Conservation (phyloP, 1,284 basidiomycete genomes). For the Tylopilus microsporus region DNA sequence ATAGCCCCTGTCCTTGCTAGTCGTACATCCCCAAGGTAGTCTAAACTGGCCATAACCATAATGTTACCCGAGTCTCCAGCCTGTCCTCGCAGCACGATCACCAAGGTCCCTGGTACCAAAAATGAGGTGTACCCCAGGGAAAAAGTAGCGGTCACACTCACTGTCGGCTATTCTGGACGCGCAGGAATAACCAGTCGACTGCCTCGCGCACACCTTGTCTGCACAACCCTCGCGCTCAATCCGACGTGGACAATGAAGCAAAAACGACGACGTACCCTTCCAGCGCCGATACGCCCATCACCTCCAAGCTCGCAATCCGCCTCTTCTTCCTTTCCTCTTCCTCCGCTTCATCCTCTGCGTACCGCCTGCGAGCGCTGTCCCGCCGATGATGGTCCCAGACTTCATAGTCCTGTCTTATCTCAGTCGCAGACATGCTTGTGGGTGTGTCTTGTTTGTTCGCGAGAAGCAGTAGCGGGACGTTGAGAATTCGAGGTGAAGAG, state of each 20-base stretch:
- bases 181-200: constrained; percentile 89
- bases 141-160: constrained; percentile 18
- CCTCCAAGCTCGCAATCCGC: constrained; percentile 80
- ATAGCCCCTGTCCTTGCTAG: background rate
- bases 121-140: background rate
- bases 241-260: background rate
- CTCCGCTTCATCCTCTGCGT: constrained; percentile 43
- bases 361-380: constrained; percentile 54
- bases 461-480: constrained; percentile 80
- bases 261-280: constrained; percentile 64
- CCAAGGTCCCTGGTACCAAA: constrained; percentile 20
- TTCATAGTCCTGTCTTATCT: constrained; percentile 86
- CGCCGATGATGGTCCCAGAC: constrained; percentile 77
- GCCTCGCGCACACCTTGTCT: constrained; percentile 87
- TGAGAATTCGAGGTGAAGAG: constrained; percentile 79
- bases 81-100: constrained; percentile 9
- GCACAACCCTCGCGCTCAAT: background rate
- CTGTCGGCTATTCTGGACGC: constrained; percentile 82
- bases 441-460: constrained; percentile 92
- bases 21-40: background rate
- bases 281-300: constrained; percentile 84
- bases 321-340: constrained; percentile 52
- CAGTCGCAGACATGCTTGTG: constrained; percentile 74
- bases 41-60: background rate
- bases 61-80: constrained; percentile 12